Percentiles rank a stretch among this genome's conserved stretches.
phyloP scores from a whole-genome alignment of 2,329 filamentous ascomycete genomes.

The Colletotrichum sp. region DNA sequence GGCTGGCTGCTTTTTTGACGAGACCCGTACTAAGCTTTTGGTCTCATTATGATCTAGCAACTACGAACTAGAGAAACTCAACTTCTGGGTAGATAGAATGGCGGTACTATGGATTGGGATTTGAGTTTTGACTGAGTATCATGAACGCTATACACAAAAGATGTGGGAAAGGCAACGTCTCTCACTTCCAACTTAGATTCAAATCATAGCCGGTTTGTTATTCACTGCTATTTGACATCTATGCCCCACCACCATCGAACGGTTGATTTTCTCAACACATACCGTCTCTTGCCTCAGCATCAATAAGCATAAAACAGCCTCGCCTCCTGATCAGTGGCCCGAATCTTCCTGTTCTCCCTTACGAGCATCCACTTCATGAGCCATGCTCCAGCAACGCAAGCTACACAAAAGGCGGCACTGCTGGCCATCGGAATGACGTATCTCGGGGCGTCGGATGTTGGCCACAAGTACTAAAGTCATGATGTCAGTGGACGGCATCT shows the following conservation, averaged over 20 bases:
- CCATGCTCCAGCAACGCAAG: slow-evolving; percentile 27
- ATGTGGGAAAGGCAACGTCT: too few relatives aligned
- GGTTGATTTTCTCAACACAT: fast-evolving
- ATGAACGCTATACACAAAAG: not conserved
- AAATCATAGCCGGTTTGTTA: too few relatives aligned
- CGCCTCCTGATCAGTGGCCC: slow-evolving; percentile 6
- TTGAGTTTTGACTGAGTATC: fast-evolving
- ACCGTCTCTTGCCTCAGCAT: fast-evolving
- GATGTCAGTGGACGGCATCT: not conserved
- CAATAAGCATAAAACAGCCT: slow-evolving; percentile 18
- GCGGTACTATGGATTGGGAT: fast-evolving
- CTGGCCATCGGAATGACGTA: slow-evolving; percentile 42
- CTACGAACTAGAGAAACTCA: fast-evolving
- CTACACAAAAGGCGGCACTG: slow-evolving; percentile 19
- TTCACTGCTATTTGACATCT: not conserved
- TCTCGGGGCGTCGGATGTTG: slow-evolving; percentile 38
- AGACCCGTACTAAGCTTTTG: fast-evolving
- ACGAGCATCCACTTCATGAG: slow-evolving; percentile 28
- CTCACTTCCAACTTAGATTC: fast-evolving
- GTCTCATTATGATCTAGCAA: fast-evolving
- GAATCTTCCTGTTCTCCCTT: slow-evolving; percentile 25
- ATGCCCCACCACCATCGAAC: not conserved
- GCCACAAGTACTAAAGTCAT: slow-evolving; percentile 38
- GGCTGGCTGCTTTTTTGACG: not conserved
- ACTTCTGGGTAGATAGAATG: not conserved